phyloP scores from a whole-genome alignment of 2,329 filamentous ascomycete species.

The Rhynchosporium secalis region DNA sequence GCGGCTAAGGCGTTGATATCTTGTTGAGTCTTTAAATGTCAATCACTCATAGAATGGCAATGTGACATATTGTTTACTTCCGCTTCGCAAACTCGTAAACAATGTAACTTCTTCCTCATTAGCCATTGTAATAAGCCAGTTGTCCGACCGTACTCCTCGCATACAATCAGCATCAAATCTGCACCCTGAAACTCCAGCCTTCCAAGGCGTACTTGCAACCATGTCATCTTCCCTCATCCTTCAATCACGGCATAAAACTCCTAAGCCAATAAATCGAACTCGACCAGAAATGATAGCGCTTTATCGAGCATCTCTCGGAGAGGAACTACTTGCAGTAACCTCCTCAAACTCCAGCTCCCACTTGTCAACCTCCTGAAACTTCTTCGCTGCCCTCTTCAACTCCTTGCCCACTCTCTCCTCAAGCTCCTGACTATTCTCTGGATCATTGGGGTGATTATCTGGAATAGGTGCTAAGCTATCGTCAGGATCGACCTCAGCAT shows the following conservation, averaged over 20 bases:
- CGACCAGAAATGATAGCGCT: neutral
- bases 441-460: conserved; percentile 44
- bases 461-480: conserved; percentile 46
- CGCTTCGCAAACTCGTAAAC: neutral
- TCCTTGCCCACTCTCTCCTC: conserved; percentile 44
- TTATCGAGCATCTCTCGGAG: conserved; percentile 53
- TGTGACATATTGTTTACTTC: conserved; percentile 1
- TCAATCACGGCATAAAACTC: neutral
- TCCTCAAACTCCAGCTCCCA: conserved; percentile 70
- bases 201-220: conserved; percentile 1
- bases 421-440: conserved; percentile 43
- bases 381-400: conserved; percentile 58
- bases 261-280: neutral
- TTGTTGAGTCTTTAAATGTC: neutral
- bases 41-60: neutral
- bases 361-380: conserved; percentile 69
- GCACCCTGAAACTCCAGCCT: conserved; percentile 3
- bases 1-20: neutral
- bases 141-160: neutral
- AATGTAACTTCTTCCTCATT: neutral
- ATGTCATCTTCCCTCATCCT: conserved; percentile 2
- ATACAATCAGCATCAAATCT: neutral
- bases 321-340: conserved; percentile 53
- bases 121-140: neutral
- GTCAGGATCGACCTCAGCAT: conserved; percentile 42